These are phyloP conservation scores for Cryptosporidium bovis DNA, from an alignment of 169 alveolate species.

Conservation along the genomic window DNA sequence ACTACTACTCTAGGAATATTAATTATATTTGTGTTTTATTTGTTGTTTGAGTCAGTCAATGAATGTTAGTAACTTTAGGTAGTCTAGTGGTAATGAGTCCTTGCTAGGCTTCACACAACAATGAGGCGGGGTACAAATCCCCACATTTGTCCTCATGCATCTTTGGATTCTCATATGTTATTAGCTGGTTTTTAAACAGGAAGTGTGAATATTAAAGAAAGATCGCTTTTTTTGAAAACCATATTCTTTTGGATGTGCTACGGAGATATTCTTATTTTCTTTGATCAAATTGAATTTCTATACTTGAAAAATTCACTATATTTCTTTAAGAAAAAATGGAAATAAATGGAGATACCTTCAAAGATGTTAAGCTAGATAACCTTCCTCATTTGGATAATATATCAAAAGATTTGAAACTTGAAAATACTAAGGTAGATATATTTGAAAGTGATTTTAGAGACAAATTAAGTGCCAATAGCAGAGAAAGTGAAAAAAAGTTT, in stretches of 20 bases:
- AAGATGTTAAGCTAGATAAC: constrained; percentile 61
- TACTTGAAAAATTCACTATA: too few relatives aligned
- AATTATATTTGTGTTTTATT: too few relatives aligned
- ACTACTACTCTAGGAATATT: too few relatives aligned
- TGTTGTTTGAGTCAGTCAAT: too few relatives aligned
- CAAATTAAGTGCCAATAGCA: neutral
- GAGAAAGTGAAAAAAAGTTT: constrained; percentile 7
- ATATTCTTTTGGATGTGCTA: too few relatives aligned
- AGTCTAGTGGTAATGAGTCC: too few relatives aligned
- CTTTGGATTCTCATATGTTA: constrained; percentile 38
- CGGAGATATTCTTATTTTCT: too few relatives aligned
- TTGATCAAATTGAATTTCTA: too few relatives aligned
- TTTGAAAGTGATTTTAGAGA: neutral
- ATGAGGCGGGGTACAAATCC: constrained; percentile 65
- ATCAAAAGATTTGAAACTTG: neutral
- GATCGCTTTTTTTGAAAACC: too few relatives aligned
- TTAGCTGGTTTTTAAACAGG: neutral
- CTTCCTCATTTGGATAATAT: constrained; percentile 3
- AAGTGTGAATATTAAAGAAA: too few relatives aligned
- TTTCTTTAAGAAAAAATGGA: neutral
- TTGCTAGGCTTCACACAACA: neutral
- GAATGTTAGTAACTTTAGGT: too few relatives aligned
- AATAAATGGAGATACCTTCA: constrained; percentile 22
- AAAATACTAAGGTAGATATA: neutral
- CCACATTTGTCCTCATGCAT: constrained; percentile 76